Percentiles rank a stretch among this genome's conserved stretches.
Conservation (phyloP, 78 protist genomes). For the Protostelium mycophagum region DNA sequence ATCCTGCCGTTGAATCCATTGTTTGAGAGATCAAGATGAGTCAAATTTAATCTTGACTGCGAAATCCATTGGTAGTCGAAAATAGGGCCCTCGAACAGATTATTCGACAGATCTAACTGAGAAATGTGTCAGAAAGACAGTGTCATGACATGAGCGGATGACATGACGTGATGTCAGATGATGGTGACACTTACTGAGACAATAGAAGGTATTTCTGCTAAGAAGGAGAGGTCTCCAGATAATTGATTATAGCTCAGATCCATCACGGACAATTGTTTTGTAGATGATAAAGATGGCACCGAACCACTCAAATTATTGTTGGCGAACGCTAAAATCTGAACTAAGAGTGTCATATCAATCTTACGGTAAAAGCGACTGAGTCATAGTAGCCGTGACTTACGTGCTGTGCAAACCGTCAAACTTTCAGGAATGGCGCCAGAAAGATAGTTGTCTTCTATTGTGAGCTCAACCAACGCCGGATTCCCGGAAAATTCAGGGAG, state of each 20-base stretch:
- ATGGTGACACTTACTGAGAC: background rate
- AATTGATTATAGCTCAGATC: too few species aligned
- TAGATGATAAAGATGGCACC: too few species aligned
- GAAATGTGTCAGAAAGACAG: background rate
- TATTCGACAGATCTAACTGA: background rate
- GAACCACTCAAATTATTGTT: too few species aligned
- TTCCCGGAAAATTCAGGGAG: background rate
- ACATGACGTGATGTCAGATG: background rate
- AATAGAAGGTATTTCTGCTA: background rate
- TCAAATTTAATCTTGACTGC: background rate
- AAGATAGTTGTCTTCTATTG: background rate
- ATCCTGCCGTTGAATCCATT: background rate
- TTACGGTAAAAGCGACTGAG: too few species aligned
- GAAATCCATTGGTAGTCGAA: background rate
- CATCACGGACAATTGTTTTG: too few species aligned
- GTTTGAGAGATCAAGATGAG: background rate
- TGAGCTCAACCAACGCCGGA: background rate
- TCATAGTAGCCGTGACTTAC: background rate
- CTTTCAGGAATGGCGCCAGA: background rate
- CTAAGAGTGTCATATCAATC: too few species aligned
- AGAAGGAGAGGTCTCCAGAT: too few species aligned
- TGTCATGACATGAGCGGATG: background rate
- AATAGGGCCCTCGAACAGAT: background rate
- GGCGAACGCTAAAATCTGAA: too few species aligned
- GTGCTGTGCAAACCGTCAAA: too few species aligned